Evolutionary conservation across 177 flowering plant species (phyloP).

Genomic region (Tripterygium wilfordii): DNA sequence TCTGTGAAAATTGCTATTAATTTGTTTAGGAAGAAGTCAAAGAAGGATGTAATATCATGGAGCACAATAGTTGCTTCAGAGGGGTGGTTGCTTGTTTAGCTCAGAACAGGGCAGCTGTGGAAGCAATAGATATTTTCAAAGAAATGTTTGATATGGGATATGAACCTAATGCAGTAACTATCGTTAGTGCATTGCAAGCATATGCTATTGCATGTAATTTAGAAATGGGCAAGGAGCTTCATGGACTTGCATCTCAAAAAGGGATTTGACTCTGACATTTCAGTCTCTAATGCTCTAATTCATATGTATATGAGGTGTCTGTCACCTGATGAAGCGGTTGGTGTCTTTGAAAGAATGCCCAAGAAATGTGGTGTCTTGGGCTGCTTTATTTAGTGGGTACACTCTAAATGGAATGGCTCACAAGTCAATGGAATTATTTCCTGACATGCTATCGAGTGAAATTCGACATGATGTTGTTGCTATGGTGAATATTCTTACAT

Average conservation of each 20-base stretch:
- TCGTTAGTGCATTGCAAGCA: conserved; percentile 54
- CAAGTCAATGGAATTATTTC: conserved; percentile 36
- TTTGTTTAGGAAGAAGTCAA: conserved; percentile 34
- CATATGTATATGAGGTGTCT: conserved; percentile 71
- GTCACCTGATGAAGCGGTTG: conserved; percentile 38
- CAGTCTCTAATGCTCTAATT: conserved; percentile 52
- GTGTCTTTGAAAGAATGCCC: conserved; percentile 37
- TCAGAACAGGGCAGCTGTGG: conserved; percentile 32
- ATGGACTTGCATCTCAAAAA: conserved; percentile 32
- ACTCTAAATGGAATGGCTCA: conserved; percentile 43
- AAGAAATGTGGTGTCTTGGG: conserved; percentile 51
- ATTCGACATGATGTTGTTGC: conserved; percentile 45
- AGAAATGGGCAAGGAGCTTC: conserved; percentile 42
- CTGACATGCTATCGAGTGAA: conserved; percentile 31
- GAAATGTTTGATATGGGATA: conserved; percentile 38
- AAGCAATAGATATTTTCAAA: conserved; percentile 43
- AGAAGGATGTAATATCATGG: conserved; percentile 66
- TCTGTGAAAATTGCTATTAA: conserved; percentile 26
- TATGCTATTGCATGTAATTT: conserved; percentile 39
- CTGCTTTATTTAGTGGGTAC: conserved; percentile 45
- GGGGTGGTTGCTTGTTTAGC: conserved; percentile 53
- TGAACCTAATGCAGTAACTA: conserved; percentile 39
- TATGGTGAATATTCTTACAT: conserved; percentile 48
- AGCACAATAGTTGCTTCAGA: too few species aligned
- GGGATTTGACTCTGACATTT: conserved; percentile 36